Conservation (phyloP, 1,284 basidiomycete genomes). For the Cystobasidium sp. region DNA sequence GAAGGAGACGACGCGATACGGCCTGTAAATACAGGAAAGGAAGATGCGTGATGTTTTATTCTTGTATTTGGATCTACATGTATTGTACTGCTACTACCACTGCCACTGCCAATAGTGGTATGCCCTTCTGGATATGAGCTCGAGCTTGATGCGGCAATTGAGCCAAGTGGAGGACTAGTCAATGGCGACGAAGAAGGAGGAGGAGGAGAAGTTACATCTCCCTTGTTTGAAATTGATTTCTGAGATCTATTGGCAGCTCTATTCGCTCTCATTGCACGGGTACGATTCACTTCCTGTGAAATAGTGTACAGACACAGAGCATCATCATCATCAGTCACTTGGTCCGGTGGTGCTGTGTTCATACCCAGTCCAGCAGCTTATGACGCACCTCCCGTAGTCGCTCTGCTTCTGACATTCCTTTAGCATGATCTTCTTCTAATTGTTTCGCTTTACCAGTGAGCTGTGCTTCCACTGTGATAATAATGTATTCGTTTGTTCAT, state of each 20-base stretch:
- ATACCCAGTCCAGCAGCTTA: no score
- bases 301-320: background rate
- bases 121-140: no score
- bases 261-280: slow-evolving; percentile 13
- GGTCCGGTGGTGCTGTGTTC: no score
- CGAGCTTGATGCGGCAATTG: no score
- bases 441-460: slow-evolving; percentile 38
- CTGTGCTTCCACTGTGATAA: slow-evolving; percentile 14
- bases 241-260: slow-evolving; percentile 23
- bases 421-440: slow-evolving; percentile 24
- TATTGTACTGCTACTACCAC: background rate
- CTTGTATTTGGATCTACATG: slow-evolving; percentile 1
- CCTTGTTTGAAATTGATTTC: slow-evolving; percentile 15
- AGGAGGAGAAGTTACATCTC: slow-evolving; percentile 1
- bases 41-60: slow-evolving; percentile 19
- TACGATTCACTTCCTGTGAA: slow-evolving; percentile 26
- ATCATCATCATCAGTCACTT: background rate
- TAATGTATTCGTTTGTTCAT: background rate
- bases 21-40: slow-evolving; percentile 32
- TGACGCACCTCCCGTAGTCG: slow-evolving; percentile 28
- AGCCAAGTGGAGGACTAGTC: background rate
- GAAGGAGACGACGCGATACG: background rate
- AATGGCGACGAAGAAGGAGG: background rate
- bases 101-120: background rate
- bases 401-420: slow-evolving; percentile 38